Base-by-base conservation (phyloP, 2,329 filamentous ascomycete genomes). In the Ceratocystiopsis minuta region DNA sequence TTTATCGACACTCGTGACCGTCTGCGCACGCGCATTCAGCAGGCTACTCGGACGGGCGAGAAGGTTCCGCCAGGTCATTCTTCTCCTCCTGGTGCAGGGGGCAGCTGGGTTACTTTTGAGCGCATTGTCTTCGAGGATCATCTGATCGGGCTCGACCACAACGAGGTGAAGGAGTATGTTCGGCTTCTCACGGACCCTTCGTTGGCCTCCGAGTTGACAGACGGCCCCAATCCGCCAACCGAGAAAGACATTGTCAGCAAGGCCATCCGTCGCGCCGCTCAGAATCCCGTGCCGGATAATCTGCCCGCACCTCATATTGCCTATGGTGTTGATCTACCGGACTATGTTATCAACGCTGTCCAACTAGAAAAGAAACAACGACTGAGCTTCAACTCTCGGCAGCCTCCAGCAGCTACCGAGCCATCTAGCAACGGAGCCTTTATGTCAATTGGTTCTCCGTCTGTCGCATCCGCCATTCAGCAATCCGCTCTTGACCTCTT, bases 61-160 rank as follows among this genome's bases (percentile, higher is more conserved):
- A 51, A 59, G 3, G 59, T 76, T 24, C 58, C 63, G 6, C 53
- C 60, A 35, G 58, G 62, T 24, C 63, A 63, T 52, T 59, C 70
- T 31, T 51, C 73, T 4, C 72, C 72, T 1, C 65, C 69, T 3
- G 73, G 72, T 0, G 69, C 72, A 2, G 72, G 72, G 17, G 72
- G 70, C 41, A 75, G 71, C 52, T 78, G 72, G 73, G 71, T 77
- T 18, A 76, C 72, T 0, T 77, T 77, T 49, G 68, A 75, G 44
- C 62, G 69, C 16, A 64, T 77, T 28, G 65, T 74, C 17, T 77
- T 78, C 50, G 66, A 69, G 3, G 54, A 65, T 9, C 70, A 75
- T 44, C 65, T 78, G 0, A 58, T 70, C 14, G 64, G 65, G 3
- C 57, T 75, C 5, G 66, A 71, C 40, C 66, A 75, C 38, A 63